Evolutionary conservation across 768 basidiomycete species (phyloP).

Genomic region (Hericium erinaceus): DNA sequence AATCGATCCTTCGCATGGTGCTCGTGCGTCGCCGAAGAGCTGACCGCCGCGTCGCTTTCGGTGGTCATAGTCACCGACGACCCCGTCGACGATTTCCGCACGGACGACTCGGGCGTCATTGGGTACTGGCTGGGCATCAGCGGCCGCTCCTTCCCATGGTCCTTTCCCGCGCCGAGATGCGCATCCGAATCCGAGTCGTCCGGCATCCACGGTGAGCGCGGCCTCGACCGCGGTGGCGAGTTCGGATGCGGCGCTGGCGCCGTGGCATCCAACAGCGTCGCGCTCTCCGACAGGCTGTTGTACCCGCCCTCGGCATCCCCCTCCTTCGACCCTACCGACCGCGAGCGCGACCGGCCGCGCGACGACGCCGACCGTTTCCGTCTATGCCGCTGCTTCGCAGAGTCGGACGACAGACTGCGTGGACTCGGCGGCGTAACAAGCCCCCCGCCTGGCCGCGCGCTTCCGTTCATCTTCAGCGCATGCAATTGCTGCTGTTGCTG

Average conservation of each 20-base stretch:
- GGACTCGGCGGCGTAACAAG: slow-evolving; percentile 74
- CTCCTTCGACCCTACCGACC: neutral
- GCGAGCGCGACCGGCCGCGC: slow-evolving; percentile 12
- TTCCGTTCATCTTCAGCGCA: slow-evolving; percentile 19
- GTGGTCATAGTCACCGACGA: slow-evolving; percentile 9
- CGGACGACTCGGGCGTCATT: slow-evolving; percentile 13
- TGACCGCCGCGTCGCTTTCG: slow-evolving; percentile 7
- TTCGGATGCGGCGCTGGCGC: slow-evolving; percentile 6
- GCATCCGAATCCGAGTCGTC: slow-evolving; percentile 14
- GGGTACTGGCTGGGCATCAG: slow-evolving; percentile 6
- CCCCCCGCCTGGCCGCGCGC: slow-evolving; percentile 31
- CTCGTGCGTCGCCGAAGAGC: neutral
- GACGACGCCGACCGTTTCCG: slow-evolving; percentile 12
- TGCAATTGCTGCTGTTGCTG: slow-evolving; percentile 19
- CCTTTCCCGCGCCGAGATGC: slow-evolving; percentile 4
- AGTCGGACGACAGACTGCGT: slow-evolving; percentile 56
- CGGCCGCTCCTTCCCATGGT: slow-evolving; percentile 5
- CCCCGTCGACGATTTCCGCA: slow-evolving; percentile 12
- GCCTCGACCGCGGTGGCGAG: slow-evolving; percentile 5
- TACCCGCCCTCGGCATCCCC: slow-evolving; percentile 7
- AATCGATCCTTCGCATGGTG: slow-evolving; percentile 3
- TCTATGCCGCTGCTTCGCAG: slow-evolving; percentile 8
- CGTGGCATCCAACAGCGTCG: slow-evolving; percentile 11
- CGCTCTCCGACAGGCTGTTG: slow-evolving; percentile 12
- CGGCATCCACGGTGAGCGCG: slow-evolving; percentile 13